Percentiles rank a stretch among this genome's conserved stretches.
phyloP scores from a whole-genome alignment of 73 alveolate species.

The Tetrahymena elliotti region DNA sequence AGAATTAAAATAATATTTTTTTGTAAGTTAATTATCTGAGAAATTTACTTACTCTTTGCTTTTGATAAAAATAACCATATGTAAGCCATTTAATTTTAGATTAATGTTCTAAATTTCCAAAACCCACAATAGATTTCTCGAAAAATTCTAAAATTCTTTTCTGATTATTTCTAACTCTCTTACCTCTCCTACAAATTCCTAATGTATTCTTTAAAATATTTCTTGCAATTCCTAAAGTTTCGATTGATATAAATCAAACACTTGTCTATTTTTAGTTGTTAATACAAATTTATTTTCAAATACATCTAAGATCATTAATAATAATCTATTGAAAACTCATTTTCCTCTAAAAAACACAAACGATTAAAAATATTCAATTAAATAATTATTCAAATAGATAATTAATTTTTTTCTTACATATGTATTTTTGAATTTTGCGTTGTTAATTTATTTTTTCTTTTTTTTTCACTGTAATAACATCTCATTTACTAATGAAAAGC shows the following conservation, averaged over 20 bases:
- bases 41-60: too few species aligned
- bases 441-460: background rate
- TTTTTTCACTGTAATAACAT: background rate
- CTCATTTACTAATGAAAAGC: background rate
- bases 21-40: too few species aligned
- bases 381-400: too few species aligned
- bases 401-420: background rate
- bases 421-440: background rate
- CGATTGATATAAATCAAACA: background rate
- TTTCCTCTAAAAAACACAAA: background rate
- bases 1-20: too few species aligned
- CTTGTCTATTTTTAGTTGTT: background rate
- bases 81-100: background rate
- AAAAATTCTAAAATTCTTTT: background rate
- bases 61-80: too few species aligned
- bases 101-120: background rate
- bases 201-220: background rate
- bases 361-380: background rate
- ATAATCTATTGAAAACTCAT: background rate
- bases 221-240: background rate
- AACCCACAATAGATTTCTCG: background rate
- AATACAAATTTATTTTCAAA: background rate
- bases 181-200: background rate
- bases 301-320: too few species aligned
- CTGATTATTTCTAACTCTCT: background rate